phyloP scores from a whole-genome alignment of 345 rosid genomes.

The Limnanthes douglasii region DNA sequence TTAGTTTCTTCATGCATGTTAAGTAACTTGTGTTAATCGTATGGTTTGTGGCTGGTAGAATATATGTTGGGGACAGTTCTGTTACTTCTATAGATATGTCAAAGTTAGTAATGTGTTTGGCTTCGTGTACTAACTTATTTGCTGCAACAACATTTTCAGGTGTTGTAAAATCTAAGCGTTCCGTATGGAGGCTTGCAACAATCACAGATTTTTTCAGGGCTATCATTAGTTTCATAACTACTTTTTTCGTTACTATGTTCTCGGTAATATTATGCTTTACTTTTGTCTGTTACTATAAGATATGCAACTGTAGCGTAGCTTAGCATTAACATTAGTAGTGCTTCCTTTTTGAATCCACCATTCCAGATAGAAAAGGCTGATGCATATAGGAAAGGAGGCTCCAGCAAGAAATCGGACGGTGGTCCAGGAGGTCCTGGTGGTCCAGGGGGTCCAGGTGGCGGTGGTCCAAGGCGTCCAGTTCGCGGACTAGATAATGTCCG shows the following conservation, averaged over 20 bases:
- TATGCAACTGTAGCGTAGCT: too few relatives aligned
- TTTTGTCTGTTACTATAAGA: not conserved
- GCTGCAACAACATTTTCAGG: too few relatives aligned
- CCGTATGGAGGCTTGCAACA: conserved; percentile 56
- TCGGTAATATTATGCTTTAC: conserved; percentile 25
- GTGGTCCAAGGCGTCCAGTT: conserved; percentile 47
- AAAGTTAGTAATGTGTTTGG: too few relatives aligned
- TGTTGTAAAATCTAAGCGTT: too few relatives aligned
- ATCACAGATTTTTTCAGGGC: conserved; percentile 63
- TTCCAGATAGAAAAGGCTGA: conserved; percentile 49
- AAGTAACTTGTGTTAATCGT: too few relatives aligned
- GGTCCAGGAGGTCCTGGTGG: conserved; percentile 56
- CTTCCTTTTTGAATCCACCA: too few relatives aligned
- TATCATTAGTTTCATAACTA: conserved; percentile 36
- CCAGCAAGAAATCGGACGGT: conserved; percentile 51
- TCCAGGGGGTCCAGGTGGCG: conserved; percentile 44
- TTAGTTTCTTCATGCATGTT: too few relatives aligned
- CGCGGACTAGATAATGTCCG: conserved; percentile 50
- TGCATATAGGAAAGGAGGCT: conserved; percentile 28
- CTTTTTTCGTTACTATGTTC: conserved; percentile 57
- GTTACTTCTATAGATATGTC: too few relatives aligned
- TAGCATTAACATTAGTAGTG: too few relatives aligned
- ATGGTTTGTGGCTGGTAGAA: too few relatives aligned
- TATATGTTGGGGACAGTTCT: too few relatives aligned
- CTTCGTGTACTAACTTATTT: too few relatives aligned